Evolutionary conservation across 495 filamentous ascomycete species (phyloP).

Genomic region (Pseudoneurospora amorphoporcata): DNA sequence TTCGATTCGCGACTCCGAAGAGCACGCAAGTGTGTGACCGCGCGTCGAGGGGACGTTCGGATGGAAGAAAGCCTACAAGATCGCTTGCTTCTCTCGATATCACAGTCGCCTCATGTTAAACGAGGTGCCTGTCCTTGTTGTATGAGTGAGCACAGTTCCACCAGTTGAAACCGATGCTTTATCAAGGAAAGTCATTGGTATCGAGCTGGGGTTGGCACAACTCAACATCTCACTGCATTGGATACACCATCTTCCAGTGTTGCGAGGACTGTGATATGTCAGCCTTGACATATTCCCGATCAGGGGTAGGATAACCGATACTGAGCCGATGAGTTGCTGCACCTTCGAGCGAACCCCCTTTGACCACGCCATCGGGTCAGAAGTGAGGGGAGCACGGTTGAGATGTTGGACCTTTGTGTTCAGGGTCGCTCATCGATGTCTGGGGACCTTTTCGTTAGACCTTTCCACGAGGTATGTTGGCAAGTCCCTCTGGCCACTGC

Average conservation of each 20-base stretch:
- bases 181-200: background rate
- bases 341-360: background rate
- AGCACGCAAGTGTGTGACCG: background rate
- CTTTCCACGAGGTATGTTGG: background rate
- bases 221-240: background rate
- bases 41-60: background rate
- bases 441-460: background rate
- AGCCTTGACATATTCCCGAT: background rate
- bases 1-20: background rate
- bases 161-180: background rate
- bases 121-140: background rate
- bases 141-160: background rate
- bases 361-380: background rate
- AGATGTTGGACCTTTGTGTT: background rate
- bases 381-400: background rate
- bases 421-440: background rate
- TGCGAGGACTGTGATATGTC: background rate
- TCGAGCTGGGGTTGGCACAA: background rate
- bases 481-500: background rate
- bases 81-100: background rate
- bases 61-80: background rate
- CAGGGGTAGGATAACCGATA: background rate
- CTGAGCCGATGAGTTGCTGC: background rate
- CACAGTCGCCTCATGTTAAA: background rate
- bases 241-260: background rate